Base-by-base conservation (phyloP, 768 basidiomycete genomes). In the Russula vinacea region DNA sequence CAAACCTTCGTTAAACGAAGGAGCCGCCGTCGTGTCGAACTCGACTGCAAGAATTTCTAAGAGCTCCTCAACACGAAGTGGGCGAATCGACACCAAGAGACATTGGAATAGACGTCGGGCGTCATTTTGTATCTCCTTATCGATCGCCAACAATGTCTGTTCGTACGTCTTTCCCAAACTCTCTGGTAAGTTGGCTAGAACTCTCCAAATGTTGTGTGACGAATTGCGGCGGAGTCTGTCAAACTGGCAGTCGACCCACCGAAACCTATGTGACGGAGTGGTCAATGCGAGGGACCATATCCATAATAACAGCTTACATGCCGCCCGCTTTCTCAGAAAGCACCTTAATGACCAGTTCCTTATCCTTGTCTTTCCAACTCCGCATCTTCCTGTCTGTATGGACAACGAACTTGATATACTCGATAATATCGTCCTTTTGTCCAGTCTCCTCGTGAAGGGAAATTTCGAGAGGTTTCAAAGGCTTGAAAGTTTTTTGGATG, bases 201-300 rank as follows among this genome's bases (percentile, higher is more conserved):
- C 56, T 14, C 16, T 14, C 39, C 37, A 19, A 22, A 64, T 44
- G 13, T 39, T 44, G 2, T 39, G 7, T 1, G 62, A 57, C 17
- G 51, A 22, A 1, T 24, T 50, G 24, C 32, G 45, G 22, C 57
- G 35, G 7, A 64, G 47, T 11, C 24, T 32, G 7, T 63, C 62
- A 32, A 63, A 17, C 24, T 52, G 62, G 17, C 62, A 63, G 22
- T 35, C 35, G 2, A 59, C 62, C 55, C 55, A 63, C 2, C 62
- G 56, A 39, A 63, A 63, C 62, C 62, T 63, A 32, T 29, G 29
- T 29, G 29, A 5, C 2, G 29, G 29, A 29, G 29, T 29, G 5
- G 29, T 29, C 29, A 29, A 29, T 2, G 29, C 29, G 29, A 29
- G 29, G 29, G 29, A 29, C 5, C 5, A 29, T 29, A 5, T 2